Base-by-base conservation (phyloP, 768 basidiomycete genomes). In the Mycena belliarum region DNA sequence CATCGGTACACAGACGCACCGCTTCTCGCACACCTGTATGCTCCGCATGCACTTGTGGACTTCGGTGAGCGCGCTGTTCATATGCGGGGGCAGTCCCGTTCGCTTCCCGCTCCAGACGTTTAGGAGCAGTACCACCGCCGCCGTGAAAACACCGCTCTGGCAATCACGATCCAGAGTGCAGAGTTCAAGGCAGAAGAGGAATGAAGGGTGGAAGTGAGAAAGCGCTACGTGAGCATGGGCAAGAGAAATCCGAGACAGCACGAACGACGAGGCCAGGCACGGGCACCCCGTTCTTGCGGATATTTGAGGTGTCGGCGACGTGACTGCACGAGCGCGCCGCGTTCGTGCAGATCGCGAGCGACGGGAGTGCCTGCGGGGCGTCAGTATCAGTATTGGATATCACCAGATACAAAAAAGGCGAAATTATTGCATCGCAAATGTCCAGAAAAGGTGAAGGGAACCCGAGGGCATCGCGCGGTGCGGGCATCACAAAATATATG, bases 271-370 rank as follows among this genome's bases (percentile, higher is more conserved):
- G 24, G 4, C 44, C 68, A 18, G 61, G 60, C 18, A 55, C 52
- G 38, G 59, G 63, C 52, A 15, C 59, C 58, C 40, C 66, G 33
- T 46, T 54, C 44, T 67, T 64, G 61, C 68, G 25, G 65, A 63
- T 42, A 61, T 57, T 59, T 18, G 58, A 53, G 0, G 68, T 67
- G 45, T 81, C 76, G 44, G 77, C 64, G 32, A 83, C 73, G 51
- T 78, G 78, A 23, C 70, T 70, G n/a, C 70, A 74, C 0, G 81
- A 78, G 14, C 81, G 72, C 8, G 82, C 78, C 5, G 82, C 81
- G 59, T 82, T 82, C 25, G 76, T 73, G 66, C 81, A 82, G 49
- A 83, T 82, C 2, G 79, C 77, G n/a, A 82, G 71, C 0, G 80
- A 80, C 1, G 81, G 78, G 1, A 70, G 63, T 2, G 71, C 66